Conservation (phyloP, 2,329 filamentous ascomycete genomes). For the Sarocladium strictum region DNA sequence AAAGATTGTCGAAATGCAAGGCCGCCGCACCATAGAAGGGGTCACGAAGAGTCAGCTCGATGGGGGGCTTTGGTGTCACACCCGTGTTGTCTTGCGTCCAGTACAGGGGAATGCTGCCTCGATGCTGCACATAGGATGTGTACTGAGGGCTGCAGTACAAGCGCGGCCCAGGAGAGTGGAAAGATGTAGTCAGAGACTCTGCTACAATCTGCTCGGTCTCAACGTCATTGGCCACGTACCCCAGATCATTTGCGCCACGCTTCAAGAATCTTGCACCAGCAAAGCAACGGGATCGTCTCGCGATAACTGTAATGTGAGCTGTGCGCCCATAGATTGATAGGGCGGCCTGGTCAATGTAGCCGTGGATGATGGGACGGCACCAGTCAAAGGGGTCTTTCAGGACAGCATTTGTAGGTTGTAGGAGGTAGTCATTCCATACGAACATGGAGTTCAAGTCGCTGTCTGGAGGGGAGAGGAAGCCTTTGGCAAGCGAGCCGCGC, state of each 20-base stretch:
- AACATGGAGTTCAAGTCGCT: conserved; percentile 90
- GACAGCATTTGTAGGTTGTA: conserved; percentile 64
- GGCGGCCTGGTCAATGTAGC: conserved; percentile 88
- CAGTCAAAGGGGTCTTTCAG: conserved; percentile 86
- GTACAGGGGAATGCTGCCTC: conserved; percentile 92
- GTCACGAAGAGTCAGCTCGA: conserved; percentile 90
- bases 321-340: conserved; percentile 81
- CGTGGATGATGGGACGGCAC: conserved; percentile 93
- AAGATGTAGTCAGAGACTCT: conserved; percentile 89
- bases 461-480: conserved; percentile 49
- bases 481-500: conserved; percentile 62
- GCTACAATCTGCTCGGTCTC: conserved; percentile 98
- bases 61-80: conserved; percentile 92
- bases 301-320: conserved; percentile 90
- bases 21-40: conserved; percentile 93
- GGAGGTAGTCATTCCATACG: conserved; percentile 90
- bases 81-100: conserved; percentile 97
- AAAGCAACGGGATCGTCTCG: conserved; percentile 84
- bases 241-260: conserved; percentile 86
- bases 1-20: conserved; percentile 90
- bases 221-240: conserved; percentile 96
- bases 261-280: conserved; percentile 93
- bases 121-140: conserved; percentile 94
- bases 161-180: conserved; percentile 81
- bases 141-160: conserved; percentile 86